Percentiles rank a stretch among this genome's conserved stretches.
Conservation (phyloP, 257 asterid genomes). For the Striga asiatica region DNA sequence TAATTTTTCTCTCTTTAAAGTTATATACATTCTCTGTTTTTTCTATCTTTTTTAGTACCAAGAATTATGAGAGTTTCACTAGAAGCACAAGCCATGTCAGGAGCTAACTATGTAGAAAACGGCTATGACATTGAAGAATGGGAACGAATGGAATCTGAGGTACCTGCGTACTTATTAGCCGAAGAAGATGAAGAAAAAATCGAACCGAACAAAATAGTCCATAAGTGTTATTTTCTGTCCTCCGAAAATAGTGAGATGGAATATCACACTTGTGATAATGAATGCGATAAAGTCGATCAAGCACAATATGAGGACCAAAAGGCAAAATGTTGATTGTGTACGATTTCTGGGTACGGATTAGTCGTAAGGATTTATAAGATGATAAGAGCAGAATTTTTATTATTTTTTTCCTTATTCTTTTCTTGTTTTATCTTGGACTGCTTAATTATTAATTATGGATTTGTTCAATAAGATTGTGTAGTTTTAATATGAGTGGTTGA, state of each 20-base stretch:
- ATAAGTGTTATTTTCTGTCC: not conserved
- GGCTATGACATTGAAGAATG: constrained; percentile 20
- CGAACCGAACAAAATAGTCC: not conserved
- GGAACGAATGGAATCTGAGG: constrained; percentile 17
- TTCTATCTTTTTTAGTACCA: not conserved
- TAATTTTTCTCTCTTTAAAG: too few relatives aligned
- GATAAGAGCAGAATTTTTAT: too few relatives aligned
- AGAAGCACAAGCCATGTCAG: constrained; percentile 48
- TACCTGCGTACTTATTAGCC: constrained; percentile 27
- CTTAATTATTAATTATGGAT: too few relatives aligned
- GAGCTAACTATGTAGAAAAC: constrained; percentile 21
- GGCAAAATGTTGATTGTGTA: not conserved
- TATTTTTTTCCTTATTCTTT: too few relatives aligned
- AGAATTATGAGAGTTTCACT: constrained; percentile 24
- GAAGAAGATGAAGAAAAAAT: constrained; percentile 10
- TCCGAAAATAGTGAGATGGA: not conserved
- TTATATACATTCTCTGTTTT: not conserved
- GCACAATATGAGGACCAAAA: not conserved
- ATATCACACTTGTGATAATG: not conserved
- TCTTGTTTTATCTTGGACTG: too few relatives aligned
- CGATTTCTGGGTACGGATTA: too few relatives aligned
- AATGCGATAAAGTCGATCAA: not conserved
- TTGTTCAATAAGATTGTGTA: too few relatives aligned
- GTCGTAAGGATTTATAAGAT: too few relatives aligned
- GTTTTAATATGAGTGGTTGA: too few relatives aligned